phyloP scores from a whole-genome alignment of 768 basidiomycete species.

The Ephemerocybe angulata region DNA sequence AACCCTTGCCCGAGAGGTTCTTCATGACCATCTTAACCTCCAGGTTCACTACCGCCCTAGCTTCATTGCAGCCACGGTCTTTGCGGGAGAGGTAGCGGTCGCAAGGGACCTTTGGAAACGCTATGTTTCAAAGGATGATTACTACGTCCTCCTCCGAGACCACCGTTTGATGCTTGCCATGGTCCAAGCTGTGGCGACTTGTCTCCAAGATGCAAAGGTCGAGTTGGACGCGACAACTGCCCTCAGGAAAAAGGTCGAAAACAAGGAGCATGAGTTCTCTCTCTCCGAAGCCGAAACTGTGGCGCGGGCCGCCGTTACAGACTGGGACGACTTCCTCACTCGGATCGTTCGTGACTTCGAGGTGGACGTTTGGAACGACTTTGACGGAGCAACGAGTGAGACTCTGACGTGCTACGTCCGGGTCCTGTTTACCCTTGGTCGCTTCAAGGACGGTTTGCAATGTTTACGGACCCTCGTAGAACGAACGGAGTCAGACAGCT shows the following conservation, averaged over 20 bases:
- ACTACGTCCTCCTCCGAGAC: constrained; percentile 39
- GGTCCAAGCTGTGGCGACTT: constrained; percentile 42
- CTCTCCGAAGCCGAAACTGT: background rate
- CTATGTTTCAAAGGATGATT: constrained; percentile 43
- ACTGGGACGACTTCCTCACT: constrained; percentile 15
- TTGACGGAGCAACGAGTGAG: constrained; percentile 44
- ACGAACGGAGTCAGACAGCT: constrained; percentile 55
- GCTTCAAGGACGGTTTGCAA: constrained; percentile 42
- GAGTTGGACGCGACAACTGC: constrained; percentile 6
- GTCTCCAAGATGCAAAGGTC: constrained; percentile 18
- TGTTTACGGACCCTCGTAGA: constrained; percentile 43
- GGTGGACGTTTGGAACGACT: constrained; percentile 40
- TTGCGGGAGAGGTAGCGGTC: constrained; percentile 41
- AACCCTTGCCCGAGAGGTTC: constrained; percentile 46
- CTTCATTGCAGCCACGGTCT: constrained; percentile 47
- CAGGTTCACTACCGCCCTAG: constrained; percentile 41
- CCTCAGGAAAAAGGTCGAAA: background rate
- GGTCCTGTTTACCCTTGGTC: constrained; percentile 55
- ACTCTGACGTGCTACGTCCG: constrained; percentile 60
- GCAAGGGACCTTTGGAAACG: constrained; percentile 58
- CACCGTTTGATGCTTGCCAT: constrained; percentile 45
- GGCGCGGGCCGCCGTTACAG: no score
- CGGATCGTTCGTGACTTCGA: constrained; percentile 44
- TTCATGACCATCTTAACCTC: constrained; percentile 37
- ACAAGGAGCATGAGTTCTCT: background rate